Percentiles rank a stretch among this genome's conserved stretches.
These are phyloP conservation scores for Phaeotremella fagi DNA, from an alignment of 768 basidiomycete species.

Conservation along the genomic window DNA sequence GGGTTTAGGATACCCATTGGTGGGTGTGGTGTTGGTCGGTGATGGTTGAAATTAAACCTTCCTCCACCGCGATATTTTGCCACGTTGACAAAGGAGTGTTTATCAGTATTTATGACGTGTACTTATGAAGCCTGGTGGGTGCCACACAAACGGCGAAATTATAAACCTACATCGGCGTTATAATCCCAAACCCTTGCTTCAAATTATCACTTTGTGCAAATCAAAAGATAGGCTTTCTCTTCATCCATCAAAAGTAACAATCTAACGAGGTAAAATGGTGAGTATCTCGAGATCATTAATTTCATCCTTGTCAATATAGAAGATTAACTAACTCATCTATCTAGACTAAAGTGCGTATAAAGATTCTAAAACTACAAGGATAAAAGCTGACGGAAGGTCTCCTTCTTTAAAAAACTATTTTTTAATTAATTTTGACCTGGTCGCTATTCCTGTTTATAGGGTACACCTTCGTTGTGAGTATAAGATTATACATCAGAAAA, in stretches of 20 bases:
- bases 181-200: too few species aligned
- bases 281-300: conserved; percentile 5
- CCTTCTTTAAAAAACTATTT: too few species aligned
- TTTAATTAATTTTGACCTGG: conserved; percentile 47
- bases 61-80: too few species aligned
- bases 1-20: conserved; percentile 26
- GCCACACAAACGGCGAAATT: conserved; percentile 23
- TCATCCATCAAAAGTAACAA: conserved; percentile 25
- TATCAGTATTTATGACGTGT: background rate
- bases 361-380: background rate
- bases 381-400: conserved; percentile 70
- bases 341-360: conserved; percentile 5
- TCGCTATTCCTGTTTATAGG: conserved; percentile 52
- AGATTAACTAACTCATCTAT: background rate
- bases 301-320: background rate
- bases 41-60: too few species aligned
- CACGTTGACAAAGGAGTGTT: too few species aligned
- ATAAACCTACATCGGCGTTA: conserved; percentile 11
- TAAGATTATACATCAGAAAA: too few species aligned
- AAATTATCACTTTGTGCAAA: too few species aligned
- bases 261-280: conserved; percentile 34
- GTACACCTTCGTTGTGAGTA: conserved; percentile 93
- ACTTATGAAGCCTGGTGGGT: background rate
- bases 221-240: too few species aligned
- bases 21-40: too few species aligned